Base-by-base conservation (phyloP, 75 land plant genomes). In the Azolla pinnata region DNA sequence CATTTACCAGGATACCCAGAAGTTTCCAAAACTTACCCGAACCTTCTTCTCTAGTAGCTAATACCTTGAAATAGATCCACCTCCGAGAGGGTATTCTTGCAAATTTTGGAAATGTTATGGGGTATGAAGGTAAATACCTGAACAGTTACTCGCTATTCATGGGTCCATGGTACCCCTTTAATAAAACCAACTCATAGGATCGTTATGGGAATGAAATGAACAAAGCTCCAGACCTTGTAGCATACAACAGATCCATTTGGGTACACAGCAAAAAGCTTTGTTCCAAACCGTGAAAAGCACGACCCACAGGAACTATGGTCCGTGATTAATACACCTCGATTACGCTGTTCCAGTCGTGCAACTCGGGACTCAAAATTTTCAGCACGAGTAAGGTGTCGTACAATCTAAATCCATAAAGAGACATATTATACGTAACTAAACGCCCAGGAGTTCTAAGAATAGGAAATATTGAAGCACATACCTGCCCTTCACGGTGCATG, bases 401-500 rank as follows among this genome's bases (percentile, higher is more conserved):
- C 85, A 67, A 95, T 86, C 99, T 95, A 71, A 20, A 55, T 19
- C 7, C 29, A 52, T 7, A 29, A 56, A 63, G 20, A 60, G 31
- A 59, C 7, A 44, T 44, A 23, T 28, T 4, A 54, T 50, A 18
- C 4, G 7, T 50, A 12, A 35, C 5, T 5, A 16, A 28, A 25
- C 24, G 16, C 20, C 5, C 17, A 26, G 57, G 5, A 3, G 17
- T 12, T 50, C 17, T 50, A 20, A 50, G 53, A 4, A 50, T 7
- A 50, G 18, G 8, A 50, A 20, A n/a, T 50, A 4, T 50, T 4
- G 8, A 17, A 24, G 53, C 4, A 7, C 18, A 50, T 74, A 90
- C 99, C 85, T 90, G 97, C 29, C 99, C 99, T 69, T 90, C 86
- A 28, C 79, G 84, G 70, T 81, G 82, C 67, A 79, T 85, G 75